Percentiles rank a stretch among this genome's conserved stretches.
Evolutionary conservation across 1,284 basidiomycete species (phyloP).

Genomic region (Heterobasidion occidentale): DNA sequence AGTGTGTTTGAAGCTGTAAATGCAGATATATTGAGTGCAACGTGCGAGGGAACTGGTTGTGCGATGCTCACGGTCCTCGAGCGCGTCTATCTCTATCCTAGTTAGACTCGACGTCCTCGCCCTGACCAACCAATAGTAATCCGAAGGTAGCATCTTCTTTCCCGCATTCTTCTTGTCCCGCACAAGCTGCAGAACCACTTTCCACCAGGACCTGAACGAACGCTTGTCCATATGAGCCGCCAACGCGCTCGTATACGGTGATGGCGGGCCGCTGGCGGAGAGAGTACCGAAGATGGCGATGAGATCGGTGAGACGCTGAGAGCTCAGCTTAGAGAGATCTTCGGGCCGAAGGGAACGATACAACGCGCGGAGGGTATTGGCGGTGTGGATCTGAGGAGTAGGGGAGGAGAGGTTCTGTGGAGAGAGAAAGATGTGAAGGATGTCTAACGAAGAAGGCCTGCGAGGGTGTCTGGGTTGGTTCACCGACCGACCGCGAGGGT

Average conservation of each 20-base stretch:
- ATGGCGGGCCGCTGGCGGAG: slow-evolving; percentile 16
- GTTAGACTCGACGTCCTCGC: slow-evolving; percentile 2
- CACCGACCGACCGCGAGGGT: too few relatives aligned
- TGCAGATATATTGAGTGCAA: slow-evolving; percentile 13
- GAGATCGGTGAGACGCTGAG: slow-evolving; percentile 24
- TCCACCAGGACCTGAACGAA: slow-evolving; percentile 5
- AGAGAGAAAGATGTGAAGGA: slow-evolving; percentile 21
- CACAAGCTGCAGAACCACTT: slow-evolving; percentile 8
- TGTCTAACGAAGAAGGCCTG: slow-evolving; percentile 15
- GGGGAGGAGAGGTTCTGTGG: slow-evolving; percentile 13
- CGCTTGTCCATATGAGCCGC: slow-evolving; percentile 4
- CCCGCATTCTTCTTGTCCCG: slow-evolving; percentile 9
- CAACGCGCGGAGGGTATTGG: slow-evolving; percentile 24
- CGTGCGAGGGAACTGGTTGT: background rate
- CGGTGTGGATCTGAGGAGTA: slow-evolving; percentile 16
- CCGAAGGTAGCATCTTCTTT: slow-evolving; percentile 3
- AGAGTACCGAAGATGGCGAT: slow-evolving; percentile 38
- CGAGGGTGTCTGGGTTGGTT: background rate
- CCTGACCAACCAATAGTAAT: slow-evolving; percentile 12
- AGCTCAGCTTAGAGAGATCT: slow-evolving; percentile 18
- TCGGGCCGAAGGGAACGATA: slow-evolving; percentile 24
- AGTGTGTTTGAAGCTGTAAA: slow-evolving; percentile 11
- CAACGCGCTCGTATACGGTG: background rate
- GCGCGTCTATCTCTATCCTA: slow-evolving; percentile 5
- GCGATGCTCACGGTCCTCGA: slow-evolving; percentile 5